Base-by-base conservation (phyloP, 495 filamentous ascomycete species). In the Thozetella sp. region DNA sequence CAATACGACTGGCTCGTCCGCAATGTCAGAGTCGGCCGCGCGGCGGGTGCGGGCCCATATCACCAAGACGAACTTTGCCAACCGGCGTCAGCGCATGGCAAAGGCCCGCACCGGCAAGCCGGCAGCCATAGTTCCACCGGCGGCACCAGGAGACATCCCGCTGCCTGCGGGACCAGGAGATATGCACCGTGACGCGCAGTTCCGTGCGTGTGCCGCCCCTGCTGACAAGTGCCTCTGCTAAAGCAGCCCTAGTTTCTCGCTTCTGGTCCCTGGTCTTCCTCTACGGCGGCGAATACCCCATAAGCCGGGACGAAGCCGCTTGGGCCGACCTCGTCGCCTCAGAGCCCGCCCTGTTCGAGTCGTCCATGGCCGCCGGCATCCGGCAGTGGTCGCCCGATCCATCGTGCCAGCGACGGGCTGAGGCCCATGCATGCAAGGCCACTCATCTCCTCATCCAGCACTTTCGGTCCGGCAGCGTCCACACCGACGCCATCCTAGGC, bases 51-150 rank as follows among this genome's bases (percentile, higher is more conserved):
- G 56, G 25, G 48, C 56, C 20, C 56, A 58, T 23, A 58, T 69
- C 53, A 69, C 67, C 24, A 67, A 62, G 58, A 53, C 59, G 20
- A 67, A 68, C 54, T 72, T 67, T 25, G 67, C 60, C 17, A 70
- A 68, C 54, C 53, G 69, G 30, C 57, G 67, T 19, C 67, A 59
- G 37, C 53, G 60, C 51, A 3, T 55, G 17, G n/a, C 30, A 25
- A 55, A 55, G 59, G 9, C 57, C 50, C 25, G 48, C 54, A 25
- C 19, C 59, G 25, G 55, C 23, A 22, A 26, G 63, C 17, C 45
- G 43, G 60, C 13, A 58, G 15, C 30, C 6, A 37, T 6, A 37
- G 6, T 6, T 6, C 6, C 6, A 15, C 30, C 30, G 15, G 30
- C 30, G 30, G 6, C 30, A 15, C 6, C 30, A 37, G 15, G 15